Evolutionary conservation across 2,329 filamentous ascomycete species (phyloP).

Genomic region (Sporothrix protearum): DNA sequence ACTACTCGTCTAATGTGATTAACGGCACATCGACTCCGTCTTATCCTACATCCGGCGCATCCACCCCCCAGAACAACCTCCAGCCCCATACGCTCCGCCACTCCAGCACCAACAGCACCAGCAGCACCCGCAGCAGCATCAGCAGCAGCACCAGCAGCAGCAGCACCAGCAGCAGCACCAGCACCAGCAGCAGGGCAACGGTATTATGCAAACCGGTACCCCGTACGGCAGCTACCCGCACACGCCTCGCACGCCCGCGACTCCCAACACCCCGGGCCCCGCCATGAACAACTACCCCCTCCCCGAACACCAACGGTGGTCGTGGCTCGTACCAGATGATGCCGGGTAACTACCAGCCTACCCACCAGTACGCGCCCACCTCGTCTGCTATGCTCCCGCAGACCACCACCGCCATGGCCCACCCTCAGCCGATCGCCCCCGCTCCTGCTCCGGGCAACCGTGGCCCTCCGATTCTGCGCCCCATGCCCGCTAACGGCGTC

Average conservation of each 20-base stretch:
- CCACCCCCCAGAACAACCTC: slow-evolving; percentile 31
- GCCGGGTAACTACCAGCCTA: slow-evolving; percentile 51
- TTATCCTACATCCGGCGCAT: slow-evolving; percentile 33
- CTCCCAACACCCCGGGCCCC: slow-evolving; percentile 59
- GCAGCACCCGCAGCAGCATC: slow-evolving; percentile 31
- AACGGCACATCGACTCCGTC: slow-evolving; percentile 33
- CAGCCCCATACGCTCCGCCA: slow-evolving; percentile 34
- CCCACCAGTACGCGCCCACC: slow-evolving; percentile 54
- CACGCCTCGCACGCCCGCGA: slow-evolving; percentile 60
- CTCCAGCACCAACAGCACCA: slow-evolving; percentile 44
- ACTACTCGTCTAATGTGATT: slow-evolving; percentile 35
- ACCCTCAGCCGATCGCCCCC: slow-evolving; percentile 72
- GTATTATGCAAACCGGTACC: slow-evolving; percentile 48
- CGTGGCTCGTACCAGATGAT: slow-evolving; percentile 55
- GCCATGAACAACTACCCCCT: slow-evolving; percentile 53
- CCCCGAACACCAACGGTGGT: slow-evolving; percentile 44
- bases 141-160: slow-evolving; percentile 33
- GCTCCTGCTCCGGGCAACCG: slow-evolving; percentile 58
- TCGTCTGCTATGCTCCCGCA: slow-evolving; percentile 62
- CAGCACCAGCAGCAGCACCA: slow-evolving; percentile 33
- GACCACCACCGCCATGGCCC: slow-evolving; percentile 61
- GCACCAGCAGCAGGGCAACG: slow-evolving; percentile 34
- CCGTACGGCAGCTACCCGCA: slow-evolving; percentile 58
- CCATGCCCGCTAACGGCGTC: slow-evolving; percentile 66
- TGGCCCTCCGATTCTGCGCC: slow-evolving; percentile 58